Evolutionary conservation across 495 filamentous ascomycete genomes (phyloP), one percentile per base, ranked within the genome.

Genomic region (Aspergillus ostianus): DNA sequence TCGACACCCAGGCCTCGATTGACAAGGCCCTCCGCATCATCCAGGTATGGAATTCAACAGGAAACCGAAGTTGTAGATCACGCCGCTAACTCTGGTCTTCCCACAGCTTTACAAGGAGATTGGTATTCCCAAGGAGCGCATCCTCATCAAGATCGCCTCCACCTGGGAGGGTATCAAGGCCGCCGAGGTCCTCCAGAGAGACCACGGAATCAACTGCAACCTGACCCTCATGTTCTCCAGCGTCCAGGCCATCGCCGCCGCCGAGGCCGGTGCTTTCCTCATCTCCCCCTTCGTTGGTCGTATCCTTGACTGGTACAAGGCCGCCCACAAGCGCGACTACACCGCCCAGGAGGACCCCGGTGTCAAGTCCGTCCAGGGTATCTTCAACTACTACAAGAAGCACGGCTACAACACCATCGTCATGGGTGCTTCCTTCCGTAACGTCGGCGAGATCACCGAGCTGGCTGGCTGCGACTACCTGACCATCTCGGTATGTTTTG

Each of bases 371-470:
- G 95, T 99, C 68, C 85, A 97, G 85, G 70, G 66, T 73, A 99
- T 99, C 84, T 99, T 89, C 89, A 96, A 99, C 83, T 99, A 99
- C 90, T 99, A 99, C 87, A 99, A 99, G 91, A 99, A 97, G 84
- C 89, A 82, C 77, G 92, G 89, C 70, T 97, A 99, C 86, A 93
- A 94, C 67, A 98, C 94, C 75, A 96, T 96, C 69, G 94, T 99
- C 73, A 99, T 99, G 94, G 94, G 94, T 71, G 94, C 94, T 63
- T 97, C 92, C 15, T 99, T 99, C 90, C 84, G 94, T 68, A 97
- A 90, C 80, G 77, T 80, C 55, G 94, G 94, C 63, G 94, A 99
- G 82, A 96, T 99, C 79, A 97, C 89, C 48, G 95, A 99, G 84
- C 83, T 99, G 36, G 92, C 92, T 73, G 94, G 94, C 69, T 98